A percentile compares a stretch with the other conserved stretches of the same genome.
Conservation (phyloP, 73 alveolate genomes). For the Paramecium primaurelia region DNA sequence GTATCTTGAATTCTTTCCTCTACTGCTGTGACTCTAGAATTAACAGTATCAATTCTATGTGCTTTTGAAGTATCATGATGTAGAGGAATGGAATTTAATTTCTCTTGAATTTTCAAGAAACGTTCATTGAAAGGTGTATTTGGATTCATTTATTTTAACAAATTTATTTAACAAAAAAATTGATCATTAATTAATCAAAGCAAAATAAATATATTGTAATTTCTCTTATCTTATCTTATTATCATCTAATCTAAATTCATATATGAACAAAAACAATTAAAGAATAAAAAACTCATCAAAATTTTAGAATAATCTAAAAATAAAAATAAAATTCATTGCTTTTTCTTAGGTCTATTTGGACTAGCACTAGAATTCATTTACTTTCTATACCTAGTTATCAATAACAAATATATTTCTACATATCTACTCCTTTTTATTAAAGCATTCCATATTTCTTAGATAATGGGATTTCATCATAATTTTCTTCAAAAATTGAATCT, state of each 20-base stretch:
- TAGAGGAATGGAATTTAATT: conserved; percentile 47
- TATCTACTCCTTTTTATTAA: background rate
- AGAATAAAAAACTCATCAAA: background rate
- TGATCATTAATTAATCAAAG: background rate
- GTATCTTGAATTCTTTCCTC: conserved; percentile 54
- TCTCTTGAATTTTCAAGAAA: conserved; percentile 46
- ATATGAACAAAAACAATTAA: background rate
- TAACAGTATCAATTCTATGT: conserved; percentile 49
- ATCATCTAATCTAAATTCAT: background rate
- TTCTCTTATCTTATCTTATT: background rate
- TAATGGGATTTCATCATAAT: conserved; percentile 17
- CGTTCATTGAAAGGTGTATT: conserved; percentile 62
- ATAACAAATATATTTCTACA: background rate
- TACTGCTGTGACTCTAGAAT: conserved; percentile 30
- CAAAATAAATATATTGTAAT: background rate
- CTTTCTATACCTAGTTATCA: background rate
- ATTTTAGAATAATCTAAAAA: background rate
- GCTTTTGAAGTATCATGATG: conserved; percentile 56
- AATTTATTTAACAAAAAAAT: background rate
- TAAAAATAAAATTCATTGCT: background rate
- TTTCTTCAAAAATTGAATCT: conserved; percentile 1
- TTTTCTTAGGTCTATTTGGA: background rate
- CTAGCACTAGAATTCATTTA: background rate
- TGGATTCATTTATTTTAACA: conserved; percentile 38
- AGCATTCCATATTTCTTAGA: background rate